Conservation (phyloP, 805 yeast species). For the Myxozyma neglecta region DNA sequence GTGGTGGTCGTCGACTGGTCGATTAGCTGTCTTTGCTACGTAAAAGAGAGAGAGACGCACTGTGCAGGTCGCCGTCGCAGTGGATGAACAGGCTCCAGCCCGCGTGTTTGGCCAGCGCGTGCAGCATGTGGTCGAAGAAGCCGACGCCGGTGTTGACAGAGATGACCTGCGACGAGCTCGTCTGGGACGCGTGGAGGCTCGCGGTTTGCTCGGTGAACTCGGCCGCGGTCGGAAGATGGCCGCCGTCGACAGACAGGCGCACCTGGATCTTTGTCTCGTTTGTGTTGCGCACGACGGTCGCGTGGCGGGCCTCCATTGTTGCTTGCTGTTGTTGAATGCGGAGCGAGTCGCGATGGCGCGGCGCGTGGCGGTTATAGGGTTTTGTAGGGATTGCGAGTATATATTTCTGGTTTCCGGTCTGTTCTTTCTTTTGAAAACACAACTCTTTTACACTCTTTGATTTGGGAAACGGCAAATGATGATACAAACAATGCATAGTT, state of each 20-base stretch:
- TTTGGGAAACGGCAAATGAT: no score
- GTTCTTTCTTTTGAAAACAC: neutral
- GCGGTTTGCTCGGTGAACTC: constrained; percentile 3
- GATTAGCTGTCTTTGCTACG: no score
- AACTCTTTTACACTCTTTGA: no score
- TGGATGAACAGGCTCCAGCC: constrained; percentile 92
- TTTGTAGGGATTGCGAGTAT: neutral
- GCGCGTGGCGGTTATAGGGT: no score
- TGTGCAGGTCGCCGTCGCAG: constrained; percentile 91
- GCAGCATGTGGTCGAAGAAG: constrained; percentile 94
- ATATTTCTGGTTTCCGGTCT: neutral
- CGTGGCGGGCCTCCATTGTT: constrained; percentile 33
- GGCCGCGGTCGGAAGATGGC: constrained; percentile 47
- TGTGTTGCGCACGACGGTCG: constrained; percentile 66
- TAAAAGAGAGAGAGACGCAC: constrained; percentile 12
- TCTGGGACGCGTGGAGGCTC: constrained; percentile 65
- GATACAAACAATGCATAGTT: constrained; percentile 23
- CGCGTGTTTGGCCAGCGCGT: constrained; percentile 93
- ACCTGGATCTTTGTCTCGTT: constrained; percentile 94
- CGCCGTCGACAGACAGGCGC: constrained; percentile 82
- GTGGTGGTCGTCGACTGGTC: constrained; percentile 83
- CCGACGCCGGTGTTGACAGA: constrained; percentile 90
- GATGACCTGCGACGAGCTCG: constrained; percentile 69
- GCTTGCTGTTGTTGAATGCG: no score
- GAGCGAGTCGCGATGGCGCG: no score